Percentiles rank a stretch among this genome's conserved stretches.
Evolutionary conservation across 1,284 basidiomycete species (phyloP).

Genomic region (Ustilago xerochloae): DNA sequence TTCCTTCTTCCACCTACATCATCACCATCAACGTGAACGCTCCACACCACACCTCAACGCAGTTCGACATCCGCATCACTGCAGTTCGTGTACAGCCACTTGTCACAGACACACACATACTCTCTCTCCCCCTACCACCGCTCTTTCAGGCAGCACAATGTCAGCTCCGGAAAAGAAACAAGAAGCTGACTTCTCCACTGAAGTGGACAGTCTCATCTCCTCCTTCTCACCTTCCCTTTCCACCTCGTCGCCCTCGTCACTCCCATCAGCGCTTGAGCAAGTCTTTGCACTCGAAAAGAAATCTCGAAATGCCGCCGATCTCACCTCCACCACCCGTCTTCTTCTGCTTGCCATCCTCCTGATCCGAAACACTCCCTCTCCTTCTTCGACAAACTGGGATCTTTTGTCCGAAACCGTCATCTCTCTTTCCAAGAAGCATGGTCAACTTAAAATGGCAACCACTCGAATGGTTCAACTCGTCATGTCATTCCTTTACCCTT

Average conservation of each 20-base stretch:
- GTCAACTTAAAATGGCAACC: conserved; percentile 90
- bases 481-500: conserved; percentile 59
- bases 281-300: conserved; percentile 92
- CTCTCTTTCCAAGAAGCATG: conserved; percentile 86
- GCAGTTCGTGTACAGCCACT: background rate
- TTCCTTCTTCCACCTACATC: background rate
- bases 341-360: conserved; percentile 76
- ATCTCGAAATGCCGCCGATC: conserved; percentile 93
- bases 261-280: conserved; percentile 88
- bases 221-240: conserved; percentile 70
- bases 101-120: background rate
- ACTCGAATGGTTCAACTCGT: conserved; percentile 79
- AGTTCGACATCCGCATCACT: background rate
- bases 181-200: conserved; percentile 72
- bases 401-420: conserved; percentile 57
- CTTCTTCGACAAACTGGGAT: conserved; percentile 49
- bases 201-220: conserved; percentile 71
- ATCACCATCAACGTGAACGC: background rate
- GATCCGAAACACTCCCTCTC: conserved; percentile 52
- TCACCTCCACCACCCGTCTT: conserved; percentile 86
- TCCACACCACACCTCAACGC: background rate
- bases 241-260: conserved; percentile 78
- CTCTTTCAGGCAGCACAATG: too few species aligned
- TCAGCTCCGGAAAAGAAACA: conserved; percentile 70
- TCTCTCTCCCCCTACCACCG: too few species aligned